Evolutionary conservation across 1,284 basidiomycete species (phyloP).

Genomic region (Papiliotrema nemorosa): DNA sequence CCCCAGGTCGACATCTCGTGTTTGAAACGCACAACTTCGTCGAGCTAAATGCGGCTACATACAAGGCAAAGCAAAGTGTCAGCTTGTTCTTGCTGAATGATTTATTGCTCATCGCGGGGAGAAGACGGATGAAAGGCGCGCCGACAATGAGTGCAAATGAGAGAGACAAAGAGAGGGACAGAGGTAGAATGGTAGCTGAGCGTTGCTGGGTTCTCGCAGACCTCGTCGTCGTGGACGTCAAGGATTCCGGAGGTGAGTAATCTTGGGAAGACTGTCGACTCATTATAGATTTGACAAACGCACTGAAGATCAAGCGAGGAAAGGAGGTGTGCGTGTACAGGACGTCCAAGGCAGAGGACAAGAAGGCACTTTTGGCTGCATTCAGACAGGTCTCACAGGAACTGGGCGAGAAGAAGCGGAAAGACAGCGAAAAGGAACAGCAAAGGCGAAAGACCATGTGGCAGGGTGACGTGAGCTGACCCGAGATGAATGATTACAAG

Average conservation of each 20-base stretch:
- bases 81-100: slow-evolving; percentile 91
- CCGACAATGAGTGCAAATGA: slow-evolving; percentile 51
- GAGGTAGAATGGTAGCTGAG: slow-evolving; percentile 74
- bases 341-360: slow-evolving; percentile 74
- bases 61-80: slow-evolving; percentile 82
- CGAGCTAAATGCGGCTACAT: slow-evolving; percentile 89
- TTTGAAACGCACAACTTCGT: slow-evolving; percentile 79
- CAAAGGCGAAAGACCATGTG: slow-evolving; percentile 78
- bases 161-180: slow-evolving; percentile 55
- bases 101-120: slow-evolving; percentile 77
- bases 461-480: slow-evolving; percentile 58
- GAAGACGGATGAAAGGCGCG: slow-evolving; percentile 39
- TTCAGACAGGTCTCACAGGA: slow-evolving; percentile 92
- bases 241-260: slow-evolving; percentile 84
- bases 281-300: slow-evolving; percentile 76
- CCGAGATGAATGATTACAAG: slow-evolving; percentile 8
- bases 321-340: slow-evolving; percentile 94
- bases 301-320: slow-evolving; percentile 89
- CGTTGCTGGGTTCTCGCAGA: slow-evolving; percentile 87
- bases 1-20: slow-evolving; percentile 85
- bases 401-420: slow-evolving; percentile 76
- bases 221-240: slow-evolving; percentile 89
- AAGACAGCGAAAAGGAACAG: slow-evolving; percentile 87
- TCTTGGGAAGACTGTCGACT: slow-evolving; percentile 17
- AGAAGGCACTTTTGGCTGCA: slow-evolving; percentile 76